Evolutionary conservation across 805 yeast genomes (phyloP), one percentile per base, ranked within the genome.

Genomic region (Candida michaelii): DNA sequence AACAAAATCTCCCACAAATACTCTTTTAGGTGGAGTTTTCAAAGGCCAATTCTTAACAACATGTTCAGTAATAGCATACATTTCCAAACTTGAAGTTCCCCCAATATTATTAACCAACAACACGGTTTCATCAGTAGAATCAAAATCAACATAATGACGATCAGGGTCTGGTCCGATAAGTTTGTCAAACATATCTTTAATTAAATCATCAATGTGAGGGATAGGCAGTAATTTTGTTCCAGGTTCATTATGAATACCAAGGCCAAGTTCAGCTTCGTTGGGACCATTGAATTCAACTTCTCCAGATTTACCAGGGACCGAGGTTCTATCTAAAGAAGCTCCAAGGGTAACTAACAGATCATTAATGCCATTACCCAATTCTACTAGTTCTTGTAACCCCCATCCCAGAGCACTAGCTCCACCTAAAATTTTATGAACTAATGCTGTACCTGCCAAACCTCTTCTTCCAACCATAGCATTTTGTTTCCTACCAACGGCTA

Each of bases 191-290:
- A 91, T 71, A 23, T 77, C 71, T 18, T 72, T 68, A 21, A 73
- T 44, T 41, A 91, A 65, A 0, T 76, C 76, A 13, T 79, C 82
- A 39, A 88, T 78, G 0, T 78, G 59, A 18, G 97, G 97, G 52
- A 90, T 79, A 13, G 85, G 84, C 21, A 71, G 65, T 27, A 78
- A 57, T 47, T 79, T 76, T 40, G 55, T 71, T 47, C 97, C 97
- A 0, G 96, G 93, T 61, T 90, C 98, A 56, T 90, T 90, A 64
- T 90, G 98, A 47, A 90, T 90, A 34, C 98, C 98, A 82, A 90
- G 83, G 19, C 98, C 98, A 45, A 90, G 74, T 62, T 90, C 98
- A 58, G 85, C 83, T 62, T 86, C 88, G 44, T 80, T 69, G 3
- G 63, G 73, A 19, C 65, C 74, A 47, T 88, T 74, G 42, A 64